Base-by-base conservation (phyloP, 495 filamentous ascomycete species). In the Pyrenopolyporus hunteri region DNA sequence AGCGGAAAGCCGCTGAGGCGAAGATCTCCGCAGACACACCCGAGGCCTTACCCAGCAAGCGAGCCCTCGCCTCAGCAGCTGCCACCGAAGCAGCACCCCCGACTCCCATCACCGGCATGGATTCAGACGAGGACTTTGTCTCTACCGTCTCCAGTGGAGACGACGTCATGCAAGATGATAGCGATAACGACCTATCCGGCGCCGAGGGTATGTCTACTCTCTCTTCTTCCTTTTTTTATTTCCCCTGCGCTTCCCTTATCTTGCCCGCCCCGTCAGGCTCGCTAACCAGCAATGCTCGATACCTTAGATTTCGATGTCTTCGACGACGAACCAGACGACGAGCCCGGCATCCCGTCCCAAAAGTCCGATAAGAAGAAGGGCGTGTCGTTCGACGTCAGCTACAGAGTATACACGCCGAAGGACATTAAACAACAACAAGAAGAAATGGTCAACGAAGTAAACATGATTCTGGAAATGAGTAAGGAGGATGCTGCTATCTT, bases 91-190 rank as follows among this genome's bases (percentile, higher is more conserved):
- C 75, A 43, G 78, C 80, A 40, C 83, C 85, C 13, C 79, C 83
- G 16, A 85, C 86, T n/a, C 87, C 88, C 22, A 76, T 82, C 46
- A 90, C 85, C 65, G 86, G 79, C 13, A 98, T 98, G 94, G 93
- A 97, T 70, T 97, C 94, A 9, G 94, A 98, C 63, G 93, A 98
- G 71, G 94, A 98, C 61, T 92, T 93, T 71, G 90, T 96, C 83
- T 95, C 90, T 47, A 86, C 87, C 56, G 80, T 86, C 63, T 93
- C 90, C 11, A 95, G 89, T 70, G 85, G 84, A 32, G 86, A 88
- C 44, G 91, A 91, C 69, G 83, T 85, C 45, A 86, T 93, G 44
- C 81, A 80, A 33, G 81, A 91, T 61, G 90, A 90, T 22, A 92
- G 86, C 68, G 92, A 93, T 20, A 86, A 75, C 59, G 77, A 73